Conservation (phyloP, 208 protist genomes). For the Trypanosoma caninum region DNA sequence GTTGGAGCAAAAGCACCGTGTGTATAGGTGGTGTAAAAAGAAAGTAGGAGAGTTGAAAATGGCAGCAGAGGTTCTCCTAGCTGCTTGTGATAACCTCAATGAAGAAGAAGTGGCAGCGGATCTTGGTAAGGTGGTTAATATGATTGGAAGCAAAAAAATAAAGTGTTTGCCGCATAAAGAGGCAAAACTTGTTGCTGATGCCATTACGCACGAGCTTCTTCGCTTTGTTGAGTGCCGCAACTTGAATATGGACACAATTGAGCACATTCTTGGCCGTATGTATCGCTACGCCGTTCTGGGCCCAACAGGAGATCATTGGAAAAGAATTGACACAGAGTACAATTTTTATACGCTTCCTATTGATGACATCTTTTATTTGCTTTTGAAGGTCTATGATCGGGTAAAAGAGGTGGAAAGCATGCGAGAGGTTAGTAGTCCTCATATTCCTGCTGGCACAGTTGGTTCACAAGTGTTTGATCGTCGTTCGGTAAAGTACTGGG, state of each 20-base stretch:
- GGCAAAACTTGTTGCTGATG: constrained; percentile 63
- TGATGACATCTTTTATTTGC: constrained; percentile 68
- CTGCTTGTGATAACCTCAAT: constrained; percentile 44
- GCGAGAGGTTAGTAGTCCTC: constrained; percentile 51
- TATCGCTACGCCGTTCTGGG: constrained; percentile 85
- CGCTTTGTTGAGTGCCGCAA: constrained; percentile 84
- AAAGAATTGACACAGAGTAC: constrained; percentile 59
- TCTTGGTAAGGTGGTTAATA: constrained; percentile 37
- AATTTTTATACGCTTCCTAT: constrained; percentile 58
- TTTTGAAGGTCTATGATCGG: constrained; percentile 75
- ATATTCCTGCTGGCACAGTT: constrained; percentile 52
- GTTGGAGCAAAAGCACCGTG: constrained; percentile 58
- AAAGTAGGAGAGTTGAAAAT: constrained; percentile 63
- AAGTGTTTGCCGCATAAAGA: constrained; percentile 43
- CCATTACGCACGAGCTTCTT: constrained; percentile 74
- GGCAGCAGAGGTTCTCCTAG: constrained; percentile 58
- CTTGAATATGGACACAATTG: constrained; percentile 83
- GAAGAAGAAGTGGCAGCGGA: constrained; percentile 41
- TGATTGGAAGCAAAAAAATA: constrained; percentile 14
- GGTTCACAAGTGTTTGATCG: constrained; percentile 88
- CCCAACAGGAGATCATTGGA: constrained; percentile 76
- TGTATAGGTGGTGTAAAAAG: constrained; percentile 68
- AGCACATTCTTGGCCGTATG: constrained; percentile 84
- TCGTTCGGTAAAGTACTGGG: constrained; percentile 87
- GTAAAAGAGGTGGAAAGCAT: constrained; percentile 65